Conservation (phyloP, 495 filamentous ascomycete genomes). For the Jackrogersella multiformis region DNA sequence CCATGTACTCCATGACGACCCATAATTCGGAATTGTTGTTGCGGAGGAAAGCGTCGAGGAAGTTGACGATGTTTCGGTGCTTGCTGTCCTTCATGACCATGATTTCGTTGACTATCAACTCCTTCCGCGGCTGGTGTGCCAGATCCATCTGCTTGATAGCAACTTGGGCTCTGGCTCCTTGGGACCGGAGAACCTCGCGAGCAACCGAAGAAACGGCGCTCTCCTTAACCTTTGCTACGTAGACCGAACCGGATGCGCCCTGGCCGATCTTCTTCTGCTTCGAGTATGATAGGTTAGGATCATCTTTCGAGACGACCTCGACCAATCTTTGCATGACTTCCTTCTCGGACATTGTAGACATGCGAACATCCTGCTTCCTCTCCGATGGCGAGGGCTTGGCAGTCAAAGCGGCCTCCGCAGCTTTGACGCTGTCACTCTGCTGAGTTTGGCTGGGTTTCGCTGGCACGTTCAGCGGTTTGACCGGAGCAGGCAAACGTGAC, state of each 20-base stretch:
- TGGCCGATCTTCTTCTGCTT: constrained; percentile 99
- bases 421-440: constrained; percentile 72
- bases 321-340: constrained; percentile 96
- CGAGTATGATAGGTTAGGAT: constrained; percentile 89
- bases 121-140: constrained; percentile 95
- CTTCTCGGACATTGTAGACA: constrained; percentile 95
- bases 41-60: constrained; percentile 94
- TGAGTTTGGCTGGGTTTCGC: constrained; percentile 71
- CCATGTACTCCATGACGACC: constrained; percentile 99
- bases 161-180: constrained; percentile 80
- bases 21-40: constrained; percentile 93
- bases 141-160: constrained; percentile 99
- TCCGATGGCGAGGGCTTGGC: constrained; percentile 71
- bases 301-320: constrained; percentile 90
- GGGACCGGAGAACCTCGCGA: constrained; percentile 69
- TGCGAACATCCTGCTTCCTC: constrained; percentile 87
- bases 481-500: constrained; percentile 71
- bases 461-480: constrained; percentile 92
- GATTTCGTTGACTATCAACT: constrained; percentile 98
- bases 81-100: constrained; percentile 99
- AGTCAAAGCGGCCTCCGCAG: constrained; percentile 82
- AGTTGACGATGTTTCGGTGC: constrained; percentile 98
- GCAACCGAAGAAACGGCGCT: constrained; percentile 72
- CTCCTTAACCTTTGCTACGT: constrained; percentile 92
- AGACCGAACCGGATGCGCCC: constrained; percentile 96